phyloP scores from a whole-genome alignment of 1,284 basidiomycete species.

The Trichosporon sp. region DNA sequence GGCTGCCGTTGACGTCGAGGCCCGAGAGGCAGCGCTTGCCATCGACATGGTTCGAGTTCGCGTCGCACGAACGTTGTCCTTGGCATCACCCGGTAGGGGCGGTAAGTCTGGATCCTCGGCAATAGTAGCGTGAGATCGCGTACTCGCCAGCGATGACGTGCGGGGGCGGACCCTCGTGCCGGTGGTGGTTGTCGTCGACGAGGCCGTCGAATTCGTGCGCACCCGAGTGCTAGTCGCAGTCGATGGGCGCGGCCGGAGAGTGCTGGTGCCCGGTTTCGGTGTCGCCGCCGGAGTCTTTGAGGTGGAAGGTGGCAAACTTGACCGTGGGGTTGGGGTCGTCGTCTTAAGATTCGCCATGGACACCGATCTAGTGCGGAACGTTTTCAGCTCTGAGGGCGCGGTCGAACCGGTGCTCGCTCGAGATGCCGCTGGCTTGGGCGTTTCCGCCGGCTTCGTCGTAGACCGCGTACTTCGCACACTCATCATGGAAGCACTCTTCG shows the following conservation, averaged over 20 bases:
- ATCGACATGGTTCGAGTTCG: conserved; percentile 26
- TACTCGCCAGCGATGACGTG: conserved; percentile 9
- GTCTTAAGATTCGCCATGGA: conserved; percentile 18
- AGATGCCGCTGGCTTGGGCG: conserved; percentile 3
- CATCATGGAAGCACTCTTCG: conserved; percentile 15
- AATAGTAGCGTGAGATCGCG: conserved; percentile 11
- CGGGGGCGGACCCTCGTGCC: not conserved
- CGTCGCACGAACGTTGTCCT: not conserved
- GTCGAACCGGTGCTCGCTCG: conserved; percentile 9
- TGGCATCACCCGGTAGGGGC: not conserved
- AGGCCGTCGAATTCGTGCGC: not conserved
- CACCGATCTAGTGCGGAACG: conserved; percentile 16
- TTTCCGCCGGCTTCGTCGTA: conserved; percentile 12
- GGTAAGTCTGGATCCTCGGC: not conserved
- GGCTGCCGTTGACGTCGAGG: conserved; percentile 25
- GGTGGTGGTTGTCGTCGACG: not conserved
- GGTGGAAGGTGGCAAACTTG: conserved; percentile 2
- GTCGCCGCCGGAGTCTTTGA: conserved; percentile 1
- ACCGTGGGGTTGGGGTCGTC: not conserved
- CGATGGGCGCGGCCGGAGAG: not conserved
- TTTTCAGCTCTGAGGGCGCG: not conserved
- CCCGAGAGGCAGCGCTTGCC: conserved; percentile 23
- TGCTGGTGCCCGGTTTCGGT: not conserved
- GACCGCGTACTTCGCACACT: not conserved
- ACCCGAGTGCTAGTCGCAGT: conserved; percentile 15